A percentile compares a stretch with the other conserved stretches of the same genome.
These are phyloP conservation scores for Helianthus tuberosus DNA, from an alignment of 129 eudicot genomes.

Conservation along the genomic window DNA sequence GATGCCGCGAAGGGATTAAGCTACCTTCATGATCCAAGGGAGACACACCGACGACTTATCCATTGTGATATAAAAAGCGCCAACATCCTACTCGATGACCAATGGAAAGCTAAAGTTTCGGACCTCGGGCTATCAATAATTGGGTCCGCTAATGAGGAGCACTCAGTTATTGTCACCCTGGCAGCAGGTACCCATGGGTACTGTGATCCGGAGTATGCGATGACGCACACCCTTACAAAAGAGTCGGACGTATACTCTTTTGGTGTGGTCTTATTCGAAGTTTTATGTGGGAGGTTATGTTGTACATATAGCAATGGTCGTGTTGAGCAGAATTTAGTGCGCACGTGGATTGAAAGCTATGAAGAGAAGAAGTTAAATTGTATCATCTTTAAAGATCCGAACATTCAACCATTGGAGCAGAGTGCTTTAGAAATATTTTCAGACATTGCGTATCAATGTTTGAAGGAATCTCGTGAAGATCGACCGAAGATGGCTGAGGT, in stretches of 20 bases:
- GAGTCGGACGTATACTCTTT: slow-evolving; percentile 22
- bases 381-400: no score
- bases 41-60: no score
- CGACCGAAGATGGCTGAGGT: no score
- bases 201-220: background rate
- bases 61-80: no score
- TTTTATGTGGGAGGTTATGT: slow-evolving; percentile 13
- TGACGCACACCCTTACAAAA: background rate
- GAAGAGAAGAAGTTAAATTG: no score
- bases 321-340: background rate
- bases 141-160: background rate
- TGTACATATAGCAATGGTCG: background rate
- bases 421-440: no score
- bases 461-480: no score
- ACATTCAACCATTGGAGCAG: no score
- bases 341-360: background rate
- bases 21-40: no score
- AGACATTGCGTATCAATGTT: no score
- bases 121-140: slow-evolving; percentile 19
- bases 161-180: background rate
- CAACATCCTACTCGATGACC: slow-evolving; percentile 1
- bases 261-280: slow-evolving; percentile 25
- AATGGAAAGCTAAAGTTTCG: slow-evolving; percentile 20
- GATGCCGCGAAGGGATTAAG: no score
- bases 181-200: slow-evolving; percentile 9